Evolutionary conservation across 345 rosid species (phyloP), one percentile per base, ranked within the genome.

Genomic region (Laguncularia racemosa): DNA sequence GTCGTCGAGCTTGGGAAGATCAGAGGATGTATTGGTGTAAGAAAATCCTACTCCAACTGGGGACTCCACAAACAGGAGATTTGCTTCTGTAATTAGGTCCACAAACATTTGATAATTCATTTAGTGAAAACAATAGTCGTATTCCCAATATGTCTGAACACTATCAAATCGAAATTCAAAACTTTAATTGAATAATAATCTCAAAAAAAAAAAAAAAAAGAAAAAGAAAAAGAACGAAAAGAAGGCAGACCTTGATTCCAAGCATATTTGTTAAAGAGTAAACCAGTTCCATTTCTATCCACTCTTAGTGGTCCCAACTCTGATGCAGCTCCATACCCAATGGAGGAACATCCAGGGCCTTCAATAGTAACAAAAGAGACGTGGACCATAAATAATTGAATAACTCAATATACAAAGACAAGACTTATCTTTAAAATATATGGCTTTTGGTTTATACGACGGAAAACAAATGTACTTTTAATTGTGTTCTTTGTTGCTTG

Each of bases 301-400:
- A 81, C 77, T 71, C 73, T 72, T 4, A 81, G 65, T n/a, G 85
- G 84, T 46, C 91, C 85, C 59, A 84, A 40, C 64, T 84, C 87
- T 46, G 73, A 64, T 26, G 87, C 83, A 47, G 83, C 87, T 54
- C 91, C 91, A 66, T 73, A 84, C 48, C 80, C 91, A 65, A 84
- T 75, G 8, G 87, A 79, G 12, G 87, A 81, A 69, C 86, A 84
- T 12, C 86, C 90, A 49, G 89, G 89, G 20, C 89, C 89, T 83
- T 55, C 48, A 38, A 58, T 44, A 55, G 11, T 33, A 4, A 0
- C 1, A 4, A 33, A 7, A 2, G 1, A 33, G 7, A 33, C 1
- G 1, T 33, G 40, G 40, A 6, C 40, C 40, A 4, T 1, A 33
- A 33, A 33, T 33, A 33, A 33, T 33, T 33, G 40, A 33, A 33